phyloP scores from a whole-genome alignment of 805 yeast genomes.

The Yamadazyma ubonensis region DNA sequence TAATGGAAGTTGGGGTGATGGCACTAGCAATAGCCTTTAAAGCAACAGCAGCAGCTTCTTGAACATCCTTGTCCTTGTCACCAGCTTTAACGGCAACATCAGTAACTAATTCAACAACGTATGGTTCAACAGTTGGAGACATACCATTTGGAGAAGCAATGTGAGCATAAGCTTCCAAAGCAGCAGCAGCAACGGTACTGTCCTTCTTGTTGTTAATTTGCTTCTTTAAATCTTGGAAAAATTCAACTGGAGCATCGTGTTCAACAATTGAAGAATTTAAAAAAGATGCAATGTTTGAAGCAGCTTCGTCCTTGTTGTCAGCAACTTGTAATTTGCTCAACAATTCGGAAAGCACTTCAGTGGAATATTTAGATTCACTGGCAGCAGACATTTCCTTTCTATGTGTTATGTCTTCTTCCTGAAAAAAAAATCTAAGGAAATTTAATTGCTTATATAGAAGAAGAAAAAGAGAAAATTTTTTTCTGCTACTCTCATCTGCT shows the following conservation, averaged over 20 bases:
- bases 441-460: slow-evolving; percentile 10
- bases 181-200: slow-evolving; percentile 63
- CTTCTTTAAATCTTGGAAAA: slow-evolving; percentile 74
- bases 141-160: slow-evolving; percentile 78
- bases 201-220: slow-evolving; percentile 81
- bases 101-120: slow-evolving; percentile 73
- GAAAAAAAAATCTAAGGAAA: slow-evolving; percentile 7
- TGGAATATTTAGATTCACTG: slow-evolving; percentile 60
- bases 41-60: slow-evolving; percentile 73
- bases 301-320: slow-evolving; percentile 82
- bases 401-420: slow-evolving; percentile 6
- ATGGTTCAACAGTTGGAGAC: slow-evolving; percentile 95
- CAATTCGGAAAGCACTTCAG: slow-evolving; percentile 88
- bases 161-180: slow-evolving; percentile 79
- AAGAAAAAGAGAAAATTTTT: slow-evolving; percentile 9
- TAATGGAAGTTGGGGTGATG: slow-evolving; percentile 90
- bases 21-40: slow-evolving; percentile 74
- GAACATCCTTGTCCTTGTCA: slow-evolving; percentile 81
- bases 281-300: slow-evolving; percentile 87
- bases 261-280: slow-evolving; percentile 96
- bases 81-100: slow-evolving; percentile 77
- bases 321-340: slow-evolving; percentile 92
- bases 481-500: slow-evolving; percentile 4
- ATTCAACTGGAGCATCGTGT: slow-evolving; percentile 93
- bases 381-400: slow-evolving; percentile 46